These are phyloP conservation scores for Eragrostis curvula DNA, from an alignment of 176 grass and related monocot genomes.

Conservation along the genomic window DNA sequence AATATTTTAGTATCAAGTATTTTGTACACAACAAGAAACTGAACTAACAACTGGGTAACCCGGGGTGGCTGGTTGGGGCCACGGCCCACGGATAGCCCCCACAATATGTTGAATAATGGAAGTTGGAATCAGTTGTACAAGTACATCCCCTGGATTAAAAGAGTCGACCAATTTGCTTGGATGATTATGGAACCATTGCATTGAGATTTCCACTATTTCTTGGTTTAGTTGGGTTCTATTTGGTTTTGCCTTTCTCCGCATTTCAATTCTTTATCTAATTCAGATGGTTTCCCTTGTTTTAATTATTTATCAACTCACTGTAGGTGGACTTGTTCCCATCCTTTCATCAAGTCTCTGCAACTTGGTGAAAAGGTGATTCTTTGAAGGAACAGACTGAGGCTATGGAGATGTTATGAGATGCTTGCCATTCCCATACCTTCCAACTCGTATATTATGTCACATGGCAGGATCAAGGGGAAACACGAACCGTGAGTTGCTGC, in stretches of 20 bases:
- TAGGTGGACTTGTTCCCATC: constrained; percentile 25
- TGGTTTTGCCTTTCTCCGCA: background rate
- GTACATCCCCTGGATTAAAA: constrained; percentile 6
- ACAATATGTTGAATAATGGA: background rate
- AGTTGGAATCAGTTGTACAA: constrained; percentile 18
- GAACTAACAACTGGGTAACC: background rate
- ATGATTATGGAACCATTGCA: constrained; percentile 16
- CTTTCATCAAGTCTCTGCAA: constrained; percentile 21
- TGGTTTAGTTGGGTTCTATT: constrained; percentile 1
- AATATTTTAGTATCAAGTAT: constrained; percentile 1
- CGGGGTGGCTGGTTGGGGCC: constrained; percentile 12
- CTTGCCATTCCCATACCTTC: constrained; percentile 11
- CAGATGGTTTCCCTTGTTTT: background rate
- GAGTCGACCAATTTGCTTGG: background rate
- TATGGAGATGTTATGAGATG: background rate
- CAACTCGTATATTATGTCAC: constrained; percentile 22
- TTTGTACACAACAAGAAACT: constrained; percentile 4
- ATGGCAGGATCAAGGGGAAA: background rate
- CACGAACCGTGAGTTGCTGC: background rate
- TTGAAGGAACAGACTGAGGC: background rate
- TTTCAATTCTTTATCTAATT: background rate
- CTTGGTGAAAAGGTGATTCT: constrained; percentile 38
- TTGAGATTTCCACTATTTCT: background rate
- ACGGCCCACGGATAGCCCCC: background rate
- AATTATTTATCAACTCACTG: background rate